Evolutionary conservation across 495 filamentous ascomycete genomes (phyloP).

Genomic region (Penicillium goetzii): DNA sequence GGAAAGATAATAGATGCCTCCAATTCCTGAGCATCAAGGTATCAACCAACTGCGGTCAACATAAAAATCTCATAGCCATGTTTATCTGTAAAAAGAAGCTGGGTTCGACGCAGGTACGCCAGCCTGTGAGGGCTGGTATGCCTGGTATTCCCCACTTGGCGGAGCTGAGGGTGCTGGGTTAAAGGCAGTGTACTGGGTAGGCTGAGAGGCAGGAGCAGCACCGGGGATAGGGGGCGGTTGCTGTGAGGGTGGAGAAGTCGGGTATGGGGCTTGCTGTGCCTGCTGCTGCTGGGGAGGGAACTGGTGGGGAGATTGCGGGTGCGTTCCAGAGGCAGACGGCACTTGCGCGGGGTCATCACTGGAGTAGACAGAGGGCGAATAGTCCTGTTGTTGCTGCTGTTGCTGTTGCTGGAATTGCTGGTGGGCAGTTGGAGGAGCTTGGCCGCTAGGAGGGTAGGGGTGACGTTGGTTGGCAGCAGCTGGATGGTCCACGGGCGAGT

Average conservation of each 20-base stretch:
- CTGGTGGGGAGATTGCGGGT: constrained; percentile 35
- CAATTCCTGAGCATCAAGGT: constrained; percentile 5
- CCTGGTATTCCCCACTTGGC: constrained; percentile 51
- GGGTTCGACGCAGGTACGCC: constrained; percentile 43
- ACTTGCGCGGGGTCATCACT: constrained; percentile 55
- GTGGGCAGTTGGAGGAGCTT: constrained; percentile 42
- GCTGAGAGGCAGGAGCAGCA: constrained; percentile 46
- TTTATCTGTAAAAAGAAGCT: constrained; percentile 49
- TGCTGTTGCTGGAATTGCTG: constrained; percentile 47
- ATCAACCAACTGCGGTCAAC: not conserved
- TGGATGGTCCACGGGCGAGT: constrained; percentile 68
- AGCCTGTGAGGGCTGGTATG: constrained; percentile 52
- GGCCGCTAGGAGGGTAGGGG: constrained; percentile 50
- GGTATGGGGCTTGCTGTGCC: constrained; percentile 49
- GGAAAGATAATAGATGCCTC: not conserved
- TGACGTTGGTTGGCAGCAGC: constrained; percentile 35
- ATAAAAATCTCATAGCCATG: not conserved
- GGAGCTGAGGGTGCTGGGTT: constrained; percentile 39
- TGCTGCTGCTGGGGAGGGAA: constrained; percentile 49
- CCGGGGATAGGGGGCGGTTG: constrained; percentile 49
- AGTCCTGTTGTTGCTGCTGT: constrained; percentile 46
- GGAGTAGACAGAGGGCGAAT: constrained; percentile 63
- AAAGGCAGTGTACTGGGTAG: constrained; percentile 47
- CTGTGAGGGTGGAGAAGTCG: constrained; percentile 51
- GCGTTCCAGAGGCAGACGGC: constrained; percentile 34